phyloP scores from a whole-genome alignment of 2,329 filamentous ascomycete genomes.

The Botrytis cinerea region DNA sequence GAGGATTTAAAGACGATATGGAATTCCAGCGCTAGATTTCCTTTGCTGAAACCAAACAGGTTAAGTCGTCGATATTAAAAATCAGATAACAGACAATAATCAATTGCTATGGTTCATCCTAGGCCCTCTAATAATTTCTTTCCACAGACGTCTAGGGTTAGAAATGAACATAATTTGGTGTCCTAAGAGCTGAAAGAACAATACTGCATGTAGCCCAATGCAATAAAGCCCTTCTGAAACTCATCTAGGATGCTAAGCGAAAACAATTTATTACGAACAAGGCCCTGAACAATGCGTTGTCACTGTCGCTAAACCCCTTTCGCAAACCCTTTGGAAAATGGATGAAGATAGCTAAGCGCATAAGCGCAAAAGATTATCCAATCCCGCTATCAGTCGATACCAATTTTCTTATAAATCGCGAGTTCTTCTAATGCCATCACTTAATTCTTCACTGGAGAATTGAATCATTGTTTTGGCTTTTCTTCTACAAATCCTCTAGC shows the following conservation, averaged over 20 bases:
- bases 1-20: not conserved
- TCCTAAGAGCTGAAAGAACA: not conserved
- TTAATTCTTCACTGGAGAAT: not conserved
- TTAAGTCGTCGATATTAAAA: not conserved
- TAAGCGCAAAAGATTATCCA: not conserved
- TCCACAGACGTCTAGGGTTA: not conserved
- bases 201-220: not conserved
- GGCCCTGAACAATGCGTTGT: not conserved
- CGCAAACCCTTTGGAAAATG: not conserved
- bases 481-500: not conserved
- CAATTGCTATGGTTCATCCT: not conserved
- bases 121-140: not conserved
- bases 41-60: not conserved
- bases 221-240: not conserved
- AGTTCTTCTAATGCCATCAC: not conserved
- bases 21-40: not conserved
- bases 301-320: not conserved
- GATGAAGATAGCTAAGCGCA: not conserved
- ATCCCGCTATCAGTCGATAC: not conserved
- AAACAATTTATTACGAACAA: not conserved
- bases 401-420: not conserved
- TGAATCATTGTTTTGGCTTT: not conserved
- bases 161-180: not conserved
- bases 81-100: not conserved
- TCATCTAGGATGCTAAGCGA: not conserved